phyloP scores from a whole-genome alignment of 495 filamentous ascomycete genomes.

The Xeromyces bisporus region DNA sequence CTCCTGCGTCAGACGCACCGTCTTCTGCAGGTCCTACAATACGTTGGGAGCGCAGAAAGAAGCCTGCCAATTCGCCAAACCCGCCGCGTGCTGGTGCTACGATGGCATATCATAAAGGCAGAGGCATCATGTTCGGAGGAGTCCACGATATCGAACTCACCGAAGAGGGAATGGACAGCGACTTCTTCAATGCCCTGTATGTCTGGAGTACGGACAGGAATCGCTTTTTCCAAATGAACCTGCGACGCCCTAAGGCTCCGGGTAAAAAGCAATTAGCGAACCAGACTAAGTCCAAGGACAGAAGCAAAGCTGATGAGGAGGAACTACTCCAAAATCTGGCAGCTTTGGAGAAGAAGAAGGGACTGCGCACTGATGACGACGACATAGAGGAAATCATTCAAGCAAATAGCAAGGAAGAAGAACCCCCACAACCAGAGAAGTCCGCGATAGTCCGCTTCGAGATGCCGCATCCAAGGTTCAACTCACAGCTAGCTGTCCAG shows the following conservation, averaged over 20 bases:
- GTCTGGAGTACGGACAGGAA: constrained; percentile 92
- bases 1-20: constrained; percentile 44
- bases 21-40: constrained; percentile 46
- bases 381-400: constrained; percentile 31
- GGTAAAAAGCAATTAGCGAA: constrained; percentile 42
- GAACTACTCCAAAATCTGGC: constrained; percentile 75
- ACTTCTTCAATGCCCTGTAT: constrained; percentile 81
- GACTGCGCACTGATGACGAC: constrained; percentile 33
- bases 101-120: constrained; percentile 81
- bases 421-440: constrained; percentile 34
- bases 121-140: constrained; percentile 85
- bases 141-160: constrained; percentile 87
- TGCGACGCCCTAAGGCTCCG: constrained; percentile 48
- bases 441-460: constrained; percentile 40
- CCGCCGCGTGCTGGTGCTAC: constrained; percentile 74
- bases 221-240: constrained; percentile 68
- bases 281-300: constrained; percentile 40
- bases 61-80: constrained; percentile 73
- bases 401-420: constrained; percentile 30
- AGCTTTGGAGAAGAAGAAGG: constrained; percentile 53
- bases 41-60: constrained; percentile 85
- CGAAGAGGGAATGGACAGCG: constrained; percentile 88
- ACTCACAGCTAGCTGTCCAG: constrained; percentile 76
- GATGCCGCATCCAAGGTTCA: constrained; percentile 77
- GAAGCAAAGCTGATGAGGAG: constrained; percentile 73